Conservation (phyloP, 73 alveolate species). For the Tetrahymena thermophila region DNA sequence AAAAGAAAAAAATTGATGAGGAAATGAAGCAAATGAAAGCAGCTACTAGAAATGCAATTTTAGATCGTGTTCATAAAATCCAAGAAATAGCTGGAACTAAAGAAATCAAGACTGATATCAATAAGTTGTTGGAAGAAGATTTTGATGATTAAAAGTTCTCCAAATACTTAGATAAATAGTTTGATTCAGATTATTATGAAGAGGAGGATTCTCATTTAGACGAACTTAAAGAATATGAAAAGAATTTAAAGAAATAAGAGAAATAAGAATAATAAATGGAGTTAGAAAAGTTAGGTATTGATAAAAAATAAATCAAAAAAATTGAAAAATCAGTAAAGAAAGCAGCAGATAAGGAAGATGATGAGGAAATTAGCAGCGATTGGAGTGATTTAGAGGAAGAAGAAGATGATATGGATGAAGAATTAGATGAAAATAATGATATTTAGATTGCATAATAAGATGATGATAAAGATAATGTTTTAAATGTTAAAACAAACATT, state of each 20-base stretch:
- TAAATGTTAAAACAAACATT: constrained; percentile 16
- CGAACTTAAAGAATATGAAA: constrained; percentile 72
- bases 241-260: constrained; percentile 65
- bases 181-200: constrained; percentile 5
- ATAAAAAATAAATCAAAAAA: neutral
- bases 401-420: constrained; percentile 42
- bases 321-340: constrained; percentile 21
- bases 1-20: constrained; percentile 11
- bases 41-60: constrained; percentile 32
- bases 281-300: constrained; percentile 40
- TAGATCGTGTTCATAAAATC: constrained; percentile 6
- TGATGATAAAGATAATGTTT: constrained; percentile 46
- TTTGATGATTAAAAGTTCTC: constrained; percentile 8
- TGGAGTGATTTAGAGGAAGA: constrained; percentile 55
- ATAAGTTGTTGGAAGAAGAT: constrained; percentile 16
- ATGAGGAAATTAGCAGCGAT: constrained; percentile 53
- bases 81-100: constrained; percentile 22
- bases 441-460: constrained; percentile 4
- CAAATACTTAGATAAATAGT: constrained; percentile 4
- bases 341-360: constrained; percentile 43
- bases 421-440: constrained; percentile 35
- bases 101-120: constrained; percentile 9
- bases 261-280: constrained; percentile 53
- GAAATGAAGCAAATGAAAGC: constrained; percentile 19
- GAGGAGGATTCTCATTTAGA: constrained; percentile 81